These are phyloP conservation scores for Tetracentron sinense DNA, from an alignment of 164 flowering plant genomes.

Conservation along the genomic window DNA sequence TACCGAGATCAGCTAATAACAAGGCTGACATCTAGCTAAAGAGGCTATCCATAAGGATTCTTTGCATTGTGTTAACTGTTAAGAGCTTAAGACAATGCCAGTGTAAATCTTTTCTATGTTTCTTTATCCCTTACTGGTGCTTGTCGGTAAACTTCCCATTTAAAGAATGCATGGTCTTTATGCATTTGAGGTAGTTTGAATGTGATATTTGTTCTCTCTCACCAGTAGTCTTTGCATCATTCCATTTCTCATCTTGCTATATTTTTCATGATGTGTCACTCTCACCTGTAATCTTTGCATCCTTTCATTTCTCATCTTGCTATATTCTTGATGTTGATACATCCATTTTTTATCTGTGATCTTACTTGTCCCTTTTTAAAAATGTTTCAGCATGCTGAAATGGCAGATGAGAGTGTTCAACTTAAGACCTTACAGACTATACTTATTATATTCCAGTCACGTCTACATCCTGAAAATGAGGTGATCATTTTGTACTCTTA, in stretches of 20 bases:
- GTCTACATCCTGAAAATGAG: constrained; percentile 86
- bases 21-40: too few relatives aligned
- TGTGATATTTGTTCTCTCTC: neutral
- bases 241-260: neutral
- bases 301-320: neutral
- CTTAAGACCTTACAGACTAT: constrained; percentile 93
- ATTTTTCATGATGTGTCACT: neutral
- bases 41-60: too few relatives aligned
- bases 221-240: neutral
- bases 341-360: constrained; percentile 8
- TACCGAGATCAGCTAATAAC: too few relatives aligned
- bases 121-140: too few relatives aligned
- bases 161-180: neutral
- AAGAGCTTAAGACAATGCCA: too few relatives aligned
- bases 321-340: constrained; percentile 1
- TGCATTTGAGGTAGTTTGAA: neutral
- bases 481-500: constrained; percentile 27
- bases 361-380: constrained; percentile 9
- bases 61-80: too few relatives aligned
- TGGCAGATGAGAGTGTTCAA: constrained; percentile 84
- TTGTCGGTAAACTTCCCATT: too few relatives aligned
- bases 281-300: neutral
- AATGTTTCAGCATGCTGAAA: constrained; percentile 96
- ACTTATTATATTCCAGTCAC: constrained; percentile 85
- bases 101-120: too few relatives aligned